Percentiles rank a stretch among this genome's conserved stretches.
Conservation (phyloP, 2,329 filamentous ascomycete genomes). For the Thelonectria blattea region DNA sequence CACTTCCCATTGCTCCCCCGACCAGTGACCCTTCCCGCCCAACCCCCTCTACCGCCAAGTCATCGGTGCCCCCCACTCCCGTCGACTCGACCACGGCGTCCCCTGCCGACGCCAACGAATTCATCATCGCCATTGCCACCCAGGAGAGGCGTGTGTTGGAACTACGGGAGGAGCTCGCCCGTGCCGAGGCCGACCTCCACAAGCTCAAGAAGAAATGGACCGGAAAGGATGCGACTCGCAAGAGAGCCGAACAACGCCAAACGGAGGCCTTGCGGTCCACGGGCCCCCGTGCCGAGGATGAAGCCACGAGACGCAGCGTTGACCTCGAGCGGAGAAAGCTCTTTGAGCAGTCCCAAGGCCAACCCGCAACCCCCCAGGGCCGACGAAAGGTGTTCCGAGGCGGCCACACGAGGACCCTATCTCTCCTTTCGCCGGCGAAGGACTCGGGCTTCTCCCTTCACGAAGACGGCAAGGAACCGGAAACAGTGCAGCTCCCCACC, state of each 20-base stretch:
- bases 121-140: slow-evolving; percentile 88
- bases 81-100: slow-evolving; percentile 50
- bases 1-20: slow-evolving; percentile 64
- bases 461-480: slow-evolving; percentile 45
- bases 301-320: slow-evolving; percentile 48
- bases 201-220: slow-evolving; percentile 86
- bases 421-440: slow-evolving; percentile 76
- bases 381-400: slow-evolving; percentile 72
- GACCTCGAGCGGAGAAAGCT: slow-evolving; percentile 79
- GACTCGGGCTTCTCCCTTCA: slow-evolving; percentile 51
- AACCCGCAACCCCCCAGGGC: slow-evolving; percentile 50
- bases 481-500: slow-evolving; percentile 36
- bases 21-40: slow-evolving; percentile 59
- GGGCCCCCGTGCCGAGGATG: slow-evolving; percentile 38
- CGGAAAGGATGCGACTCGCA: slow-evolving; percentile 75
- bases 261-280: slow-evolving; percentile 59
- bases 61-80: slow-evolving; percentile 59
- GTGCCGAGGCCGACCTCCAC: slow-evolving; percentile 78
- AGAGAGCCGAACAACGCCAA: slow-evolving; percentile 68
- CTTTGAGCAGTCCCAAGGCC: slow-evolving; percentile 57
- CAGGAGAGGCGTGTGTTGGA: slow-evolving; percentile 93
- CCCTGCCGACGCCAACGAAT: slow-evolving; percentile 65
- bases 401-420: slow-evolving; percentile 70
- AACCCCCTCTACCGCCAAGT: slow-evolving; percentile 48
- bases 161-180: slow-evolving; percentile 84